Percentiles rank a stretch among this genome's conserved stretches.
These are phyloP conservation scores for Oryza longistaminata DNA, from an alignment of 176 grass and related monocot genomes.

Conservation along the genomic window DNA sequence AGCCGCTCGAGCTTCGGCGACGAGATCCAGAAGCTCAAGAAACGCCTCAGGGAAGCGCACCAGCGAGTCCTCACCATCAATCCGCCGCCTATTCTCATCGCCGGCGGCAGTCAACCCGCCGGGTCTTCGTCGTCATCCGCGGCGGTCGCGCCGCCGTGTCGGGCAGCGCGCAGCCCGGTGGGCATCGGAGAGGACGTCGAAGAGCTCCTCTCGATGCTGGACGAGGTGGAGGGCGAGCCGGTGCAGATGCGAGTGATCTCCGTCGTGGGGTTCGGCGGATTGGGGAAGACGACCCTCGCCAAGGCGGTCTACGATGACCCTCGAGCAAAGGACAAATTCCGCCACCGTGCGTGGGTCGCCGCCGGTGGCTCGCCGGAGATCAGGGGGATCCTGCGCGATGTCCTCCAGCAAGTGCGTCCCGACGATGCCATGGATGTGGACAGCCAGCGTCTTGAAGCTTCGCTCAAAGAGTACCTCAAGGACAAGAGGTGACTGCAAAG, in stretches of 20 bases:
- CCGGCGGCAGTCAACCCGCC: not conserved
- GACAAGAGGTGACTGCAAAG: conserved; percentile 8
- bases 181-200: conserved; percentile 12
- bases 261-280: conserved; percentile 41
- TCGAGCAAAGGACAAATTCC: not conserved
- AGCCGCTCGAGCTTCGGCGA: conserved; percentile 4
- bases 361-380: not conserved
- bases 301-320: conserved; percentile 9
- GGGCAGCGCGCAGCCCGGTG: not conserved
- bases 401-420: conserved; percentile 14
- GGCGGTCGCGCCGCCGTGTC: too few relatives aligned
- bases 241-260: conserved; percentile 40
- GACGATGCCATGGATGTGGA: conserved; percentile 27
- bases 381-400: not conserved
- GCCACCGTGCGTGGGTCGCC: conserved; percentile 31
- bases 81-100: not conserved
- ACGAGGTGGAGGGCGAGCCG: conserved; percentile 32
- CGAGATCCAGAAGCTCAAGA: conserved; percentile 41
- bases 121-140: too few relatives aligned
- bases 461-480: not conserved
- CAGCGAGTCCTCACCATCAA: not conserved
- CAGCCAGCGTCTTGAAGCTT: not conserved
- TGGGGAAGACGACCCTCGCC: conserved; percentile 41
- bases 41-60: conserved; percentile 13
- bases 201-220: conserved; percentile 1